phyloP scores from a whole-genome alignment of 148 eudicot genomes.

The Fagopyrum tataricum region DNA sequence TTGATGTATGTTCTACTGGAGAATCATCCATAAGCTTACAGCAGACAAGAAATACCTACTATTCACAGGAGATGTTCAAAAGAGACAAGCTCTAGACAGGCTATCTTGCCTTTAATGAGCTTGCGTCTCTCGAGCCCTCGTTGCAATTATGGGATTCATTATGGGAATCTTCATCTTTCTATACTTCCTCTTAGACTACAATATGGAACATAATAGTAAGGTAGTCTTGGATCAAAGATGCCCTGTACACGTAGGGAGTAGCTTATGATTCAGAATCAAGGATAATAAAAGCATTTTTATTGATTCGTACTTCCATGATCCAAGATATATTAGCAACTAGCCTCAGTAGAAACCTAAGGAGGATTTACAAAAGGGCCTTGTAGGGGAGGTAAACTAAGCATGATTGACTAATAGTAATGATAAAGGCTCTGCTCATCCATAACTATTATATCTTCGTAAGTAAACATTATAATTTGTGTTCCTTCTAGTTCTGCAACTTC shows the following conservation, averaged over 20 bases:
- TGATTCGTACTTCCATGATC: not conserved
- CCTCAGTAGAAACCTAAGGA: not conserved
- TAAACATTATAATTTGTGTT: not conserved
- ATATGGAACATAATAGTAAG: conserved; percentile 14
- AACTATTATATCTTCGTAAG: not conserved
- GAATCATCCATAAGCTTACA: conserved; percentile 31
- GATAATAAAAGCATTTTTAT: conserved; percentile 8
- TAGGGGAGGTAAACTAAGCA: not conserved
- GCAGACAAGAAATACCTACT: not conserved
- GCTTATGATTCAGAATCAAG: conserved; percentile 11
- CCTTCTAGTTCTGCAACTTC: not conserved
- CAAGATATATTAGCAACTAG: not conserved
- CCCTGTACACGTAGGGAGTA: conserved; percentile 16
- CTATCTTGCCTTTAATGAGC: conserved; percentile 16
- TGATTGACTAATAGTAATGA: not conserved
- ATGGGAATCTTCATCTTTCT: conserved; percentile 20
- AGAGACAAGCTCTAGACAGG: conserved; percentile 21
- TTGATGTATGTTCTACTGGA: conserved; percentile 31
- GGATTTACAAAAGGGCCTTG: not conserved
- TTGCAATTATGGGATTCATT: conserved; percentile 24
- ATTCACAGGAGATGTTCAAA: not conserved
- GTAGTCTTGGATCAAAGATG: conserved; percentile 23
- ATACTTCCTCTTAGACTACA: conserved; percentile 24
- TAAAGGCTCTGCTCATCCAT: not conserved
- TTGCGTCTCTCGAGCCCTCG: conserved; percentile 19